phyloP scores from a whole-genome alignment of 495 filamentous ascomycete species.

The Penicillium flavigenum region DNA sequence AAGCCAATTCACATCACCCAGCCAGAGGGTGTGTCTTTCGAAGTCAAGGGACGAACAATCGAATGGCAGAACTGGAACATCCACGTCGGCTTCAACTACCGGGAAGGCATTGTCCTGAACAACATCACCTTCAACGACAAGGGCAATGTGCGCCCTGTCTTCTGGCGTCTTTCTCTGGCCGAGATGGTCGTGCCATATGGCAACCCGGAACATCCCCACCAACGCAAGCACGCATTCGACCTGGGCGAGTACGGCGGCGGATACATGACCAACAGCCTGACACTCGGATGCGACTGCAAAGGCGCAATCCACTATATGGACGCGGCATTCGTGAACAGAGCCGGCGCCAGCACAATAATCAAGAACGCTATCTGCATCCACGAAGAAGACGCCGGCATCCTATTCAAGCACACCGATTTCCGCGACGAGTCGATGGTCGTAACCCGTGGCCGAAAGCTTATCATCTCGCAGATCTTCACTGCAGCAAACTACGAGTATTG shows the following conservation, averaged over 20 bases:
- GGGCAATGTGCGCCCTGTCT: conserved; percentile 73
- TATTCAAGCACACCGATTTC: conserved; percentile 97
- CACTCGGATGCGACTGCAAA: conserved; percentile 92
- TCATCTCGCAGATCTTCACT: conserved; percentile 92
- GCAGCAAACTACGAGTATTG: conserved; percentile 98
- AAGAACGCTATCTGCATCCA: conserved; percentile 98
- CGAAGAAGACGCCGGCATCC: conserved; percentile 89
- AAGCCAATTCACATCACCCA: conserved; percentile 97
- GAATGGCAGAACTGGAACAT: conserved; percentile 96
- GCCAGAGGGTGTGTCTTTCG: conserved; percentile 91
- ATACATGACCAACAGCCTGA: conserved; percentile 92
- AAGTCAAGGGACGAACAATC: conserved; percentile 71
- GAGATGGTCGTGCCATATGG: conserved; percentile 98
- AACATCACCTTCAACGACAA: conserved; percentile 92
- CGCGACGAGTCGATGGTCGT: conserved; percentile 85
- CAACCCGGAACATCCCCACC: conserved; percentile 89
- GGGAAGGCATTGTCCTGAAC: conserved; percentile 89
- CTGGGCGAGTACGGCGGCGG: conserved; percentile 92
- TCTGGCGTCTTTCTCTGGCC: conserved; percentile 88
- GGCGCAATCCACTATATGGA: conserved; percentile 90
- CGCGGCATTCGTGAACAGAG: conserved; percentile 79
- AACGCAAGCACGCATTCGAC: conserved; percentile 93
- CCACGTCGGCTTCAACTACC: conserved; percentile 93
- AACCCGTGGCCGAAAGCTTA: conserved; percentile 81
- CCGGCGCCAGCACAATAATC: conserved; percentile 73